Conservation (phyloP, 2,329 filamentous ascomycete genomes). For the Leptographium flavum region DNA sequence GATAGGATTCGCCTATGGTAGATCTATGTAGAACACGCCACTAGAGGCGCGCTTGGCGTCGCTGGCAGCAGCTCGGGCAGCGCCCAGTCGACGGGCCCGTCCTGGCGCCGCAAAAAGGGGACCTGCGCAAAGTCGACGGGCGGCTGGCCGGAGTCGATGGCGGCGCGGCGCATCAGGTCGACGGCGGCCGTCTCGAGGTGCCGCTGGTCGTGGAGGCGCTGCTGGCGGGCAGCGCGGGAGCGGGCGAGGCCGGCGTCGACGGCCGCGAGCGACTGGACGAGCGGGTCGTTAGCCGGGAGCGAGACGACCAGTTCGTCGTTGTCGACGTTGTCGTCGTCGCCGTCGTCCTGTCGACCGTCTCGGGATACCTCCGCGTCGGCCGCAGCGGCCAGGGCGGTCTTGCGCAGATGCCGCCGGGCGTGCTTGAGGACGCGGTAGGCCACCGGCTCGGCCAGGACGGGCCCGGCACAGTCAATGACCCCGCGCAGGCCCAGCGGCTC, state of each 20-base stretch:
- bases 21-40: no score
- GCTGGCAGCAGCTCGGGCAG: no score
- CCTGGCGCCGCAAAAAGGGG: not conserved
- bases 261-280: slow-evolving; percentile 4
- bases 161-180: slow-evolving; percentile 18
- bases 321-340: not conserved
- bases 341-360: not conserved
- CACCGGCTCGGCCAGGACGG: slow-evolving; percentile 11
- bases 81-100: not conserved
- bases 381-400: not conserved
- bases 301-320: no score
- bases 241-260: slow-evolving; percentile 13
- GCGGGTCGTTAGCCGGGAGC: not conserved
- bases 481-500: slow-evolving; percentile 15
- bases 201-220: slow-evolving; percentile 10
- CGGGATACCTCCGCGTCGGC: not conserved
- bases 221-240: slow-evolving; percentile 10
- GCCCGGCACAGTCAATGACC: slow-evolving; percentile 8
- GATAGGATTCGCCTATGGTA: no score
- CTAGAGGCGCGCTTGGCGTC: no score
- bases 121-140: slow-evolving; percentile 12
- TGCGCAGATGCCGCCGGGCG: slow-evolving; percentile 8
- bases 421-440: slow-evolving; percentile 12
- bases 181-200: slow-evolving; percentile 13
- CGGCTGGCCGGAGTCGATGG: slow-evolving; percentile 13